Base-by-base conservation (phyloP, 2,329 filamentous ascomycete genomes). In the Hymenoscyphus fraxineus region DNA sequence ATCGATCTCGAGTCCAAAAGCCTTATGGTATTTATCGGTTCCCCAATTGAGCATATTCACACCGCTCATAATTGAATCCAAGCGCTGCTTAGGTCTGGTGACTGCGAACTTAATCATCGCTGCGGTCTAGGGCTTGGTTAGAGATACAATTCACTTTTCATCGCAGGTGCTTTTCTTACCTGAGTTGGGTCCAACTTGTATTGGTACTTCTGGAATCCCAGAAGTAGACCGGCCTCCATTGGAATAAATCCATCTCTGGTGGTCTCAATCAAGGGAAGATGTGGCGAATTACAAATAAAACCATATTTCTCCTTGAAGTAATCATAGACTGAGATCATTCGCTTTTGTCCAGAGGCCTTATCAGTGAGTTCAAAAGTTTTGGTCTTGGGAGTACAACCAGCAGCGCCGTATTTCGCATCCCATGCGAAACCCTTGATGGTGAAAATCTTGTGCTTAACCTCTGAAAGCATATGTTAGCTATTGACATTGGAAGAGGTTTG, bases 31-130 rank as follows among this genome's bases (percentile, higher is more conserved):
- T 0, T 82, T 84, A 69, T 99, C 95, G 0, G 82, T 73, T 0
- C 72, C 69, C 86, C 92, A 95, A 10, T 86, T 79, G 0, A 94
- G 81, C 68, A 89, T 83, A 0, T 78, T 73, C 9, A 97, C 84
- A 16, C 90, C 90, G 3, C 83, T 75, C 59, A 87, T 78, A 70
- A 98, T 93, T 22, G 90, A 85, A 0, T 75, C 71, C 69, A 86
- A 84, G n/a, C 95, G 90, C 38, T 87, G 75, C 0, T 76, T 75
- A 0, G 95, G 95, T 0, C 88, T 84, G 6, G 90, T 92, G 4
- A 97, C 94, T 0, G 94, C 93, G 72, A 94, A 92, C 76, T 90
- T 94, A 80, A 99, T 97, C 95, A 99, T 99, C 5, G 83, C 78
- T 0, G 88, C 80, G 0, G 94, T 97, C 78, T 96, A 82, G 0